These are phyloP conservation scores for Pythium guiyangense DNA, from an alignment of 352 stramenopile species.

Conservation along the genomic window DNA sequence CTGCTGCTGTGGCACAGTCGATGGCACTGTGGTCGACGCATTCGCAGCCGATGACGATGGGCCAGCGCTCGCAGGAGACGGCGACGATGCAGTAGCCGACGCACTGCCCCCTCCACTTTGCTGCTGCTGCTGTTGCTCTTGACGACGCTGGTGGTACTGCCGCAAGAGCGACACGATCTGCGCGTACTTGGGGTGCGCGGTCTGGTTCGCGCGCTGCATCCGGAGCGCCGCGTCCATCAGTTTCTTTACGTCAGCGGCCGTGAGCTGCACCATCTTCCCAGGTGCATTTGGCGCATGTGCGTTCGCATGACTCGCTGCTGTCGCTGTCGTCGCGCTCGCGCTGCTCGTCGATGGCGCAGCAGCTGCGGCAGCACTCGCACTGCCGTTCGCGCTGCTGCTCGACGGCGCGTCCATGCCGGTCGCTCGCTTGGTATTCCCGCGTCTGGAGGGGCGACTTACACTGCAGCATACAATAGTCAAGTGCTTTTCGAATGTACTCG, in stretches of 20 bases:
- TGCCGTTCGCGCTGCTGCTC: too few relatives aligned
- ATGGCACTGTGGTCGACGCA: not conserved
- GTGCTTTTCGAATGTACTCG: too few relatives aligned
- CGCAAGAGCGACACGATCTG: constrained; percentile 77
- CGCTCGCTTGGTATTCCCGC: too few relatives aligned
- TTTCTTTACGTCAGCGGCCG: constrained; percentile 69
- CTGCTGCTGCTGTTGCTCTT: constrained; percentile 17
- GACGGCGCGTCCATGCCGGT: too few relatives aligned
- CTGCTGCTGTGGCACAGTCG: not conserved
- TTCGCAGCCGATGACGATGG: too few relatives aligned
- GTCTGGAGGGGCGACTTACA: too few relatives aligned
- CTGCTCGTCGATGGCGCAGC: too few relatives aligned
- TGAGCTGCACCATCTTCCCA: constrained; percentile 28
- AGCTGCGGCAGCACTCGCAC: too few relatives aligned
- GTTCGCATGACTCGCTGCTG: not conserved
- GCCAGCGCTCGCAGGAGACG: too few relatives aligned
- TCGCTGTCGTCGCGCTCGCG: too few relatives aligned
- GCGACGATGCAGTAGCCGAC: not conserved
- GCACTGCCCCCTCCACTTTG: constrained; percentile 2
- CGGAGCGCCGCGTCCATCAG: constrained; percentile 81
- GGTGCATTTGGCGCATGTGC: not conserved
- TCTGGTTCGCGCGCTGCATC: constrained; percentile 77
- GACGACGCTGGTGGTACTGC: constrained; percentile 59
- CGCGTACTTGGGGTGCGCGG: constrained; percentile 77
- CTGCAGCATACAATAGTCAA: too few relatives aligned